These are phyloP conservation scores for Ogataea nonfermentans DNA, from an alignment of 805 yeast genomes.

Conservation along the genomic window DNA sequence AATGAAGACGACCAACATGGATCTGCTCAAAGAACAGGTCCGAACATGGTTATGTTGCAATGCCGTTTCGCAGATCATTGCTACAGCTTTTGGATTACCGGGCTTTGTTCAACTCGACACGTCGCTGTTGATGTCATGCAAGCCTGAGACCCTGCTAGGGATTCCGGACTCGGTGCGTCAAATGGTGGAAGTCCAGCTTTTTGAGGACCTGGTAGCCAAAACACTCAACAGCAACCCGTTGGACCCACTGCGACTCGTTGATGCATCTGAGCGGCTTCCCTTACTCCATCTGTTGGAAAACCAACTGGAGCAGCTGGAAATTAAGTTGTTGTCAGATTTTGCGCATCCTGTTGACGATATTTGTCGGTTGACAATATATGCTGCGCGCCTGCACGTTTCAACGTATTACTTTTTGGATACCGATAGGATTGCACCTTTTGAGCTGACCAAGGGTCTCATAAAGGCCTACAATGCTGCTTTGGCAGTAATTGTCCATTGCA, in stretches of 20 bases:
- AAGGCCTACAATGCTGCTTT: constrained; percentile 79
- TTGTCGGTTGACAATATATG: constrained; percentile 63
- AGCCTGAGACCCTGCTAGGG: constrained; percentile 41
- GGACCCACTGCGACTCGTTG: constrained; percentile 64
- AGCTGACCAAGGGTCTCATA: constrained; percentile 69
- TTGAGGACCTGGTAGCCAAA: constrained; percentile 81
- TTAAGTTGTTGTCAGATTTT: constrained; percentile 40
- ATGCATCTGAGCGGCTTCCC: constrained; percentile 70
- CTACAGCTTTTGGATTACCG: constrained; percentile 92
- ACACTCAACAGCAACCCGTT: constrained; percentile 69
- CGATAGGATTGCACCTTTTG: constrained; percentile 47
- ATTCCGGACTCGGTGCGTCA: constrained; percentile 64
- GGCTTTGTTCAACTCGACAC: constrained; percentile 85
- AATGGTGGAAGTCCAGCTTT: constrained; percentile 79
- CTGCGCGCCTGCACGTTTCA: constrained; percentile 77
- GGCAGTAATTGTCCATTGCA: constrained; percentile 65
- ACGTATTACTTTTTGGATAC: constrained; percentile 80
- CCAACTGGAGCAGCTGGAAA: constrained; percentile 75
- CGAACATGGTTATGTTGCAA: constrained; percentile 95
- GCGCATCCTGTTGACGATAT: constrained; percentile 58
- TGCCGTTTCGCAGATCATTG: constrained; percentile 83
- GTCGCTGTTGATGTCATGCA: constrained; percentile 54
- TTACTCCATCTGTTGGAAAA: constrained; percentile 65
- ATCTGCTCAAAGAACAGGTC: constrained; percentile 68
- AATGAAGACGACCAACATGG: constrained; percentile 43